Percentiles rank a stretch among this genome's conserved stretches.
Evolutionary conservation across 2,329 filamentous ascomycete species (phyloP).

Genomic region (Xylariaceae sp.): DNA sequence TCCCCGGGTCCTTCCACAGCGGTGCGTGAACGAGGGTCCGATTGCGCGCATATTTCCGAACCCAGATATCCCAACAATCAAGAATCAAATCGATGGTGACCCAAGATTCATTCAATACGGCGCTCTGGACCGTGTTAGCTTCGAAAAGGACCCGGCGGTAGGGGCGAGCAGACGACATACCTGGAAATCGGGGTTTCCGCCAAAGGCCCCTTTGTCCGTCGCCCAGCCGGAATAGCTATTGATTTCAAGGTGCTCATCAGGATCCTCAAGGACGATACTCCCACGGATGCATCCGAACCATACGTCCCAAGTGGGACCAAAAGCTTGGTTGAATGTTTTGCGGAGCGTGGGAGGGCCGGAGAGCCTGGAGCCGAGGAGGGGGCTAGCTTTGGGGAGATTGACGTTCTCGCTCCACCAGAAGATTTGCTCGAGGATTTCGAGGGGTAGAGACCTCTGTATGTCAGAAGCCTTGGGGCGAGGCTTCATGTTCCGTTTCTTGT

Average conservation of each 20-base stretch:
- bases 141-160: background rate
- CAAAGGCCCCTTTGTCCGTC: constrained; percentile 17
- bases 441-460: constrained; percentile 39
- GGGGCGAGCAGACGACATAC: constrained; percentile 28
- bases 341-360: constrained; percentile 35
- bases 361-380: constrained; percentile 43
- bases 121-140: constrained; percentile 32
- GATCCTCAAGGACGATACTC: background rate
- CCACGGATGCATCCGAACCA: constrained; percentile 34
- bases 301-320: constrained; percentile 38
- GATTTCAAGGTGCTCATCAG: background rate
- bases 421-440: constrained; percentile 52
- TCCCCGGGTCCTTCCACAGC: constrained; percentile 21
- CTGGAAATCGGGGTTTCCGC: constrained; percentile 42
- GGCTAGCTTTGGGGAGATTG: constrained; percentile 43
- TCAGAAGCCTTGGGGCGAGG: constrained; percentile 20
- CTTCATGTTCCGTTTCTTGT: constrained; percentile 12
- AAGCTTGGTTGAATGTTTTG: constrained; percentile 34
- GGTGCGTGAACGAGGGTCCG: constrained; percentile 33
- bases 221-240: constrained; percentile 31
- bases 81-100: constrained; percentile 42
- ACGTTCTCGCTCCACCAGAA: constrained; percentile 48
- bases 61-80: constrained; percentile 46
- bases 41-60: constrained; percentile 34
- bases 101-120: constrained; percentile 43